Conservation (phyloP, 495 filamentous ascomycete species). For the Daldinia bambusicola region DNA sequence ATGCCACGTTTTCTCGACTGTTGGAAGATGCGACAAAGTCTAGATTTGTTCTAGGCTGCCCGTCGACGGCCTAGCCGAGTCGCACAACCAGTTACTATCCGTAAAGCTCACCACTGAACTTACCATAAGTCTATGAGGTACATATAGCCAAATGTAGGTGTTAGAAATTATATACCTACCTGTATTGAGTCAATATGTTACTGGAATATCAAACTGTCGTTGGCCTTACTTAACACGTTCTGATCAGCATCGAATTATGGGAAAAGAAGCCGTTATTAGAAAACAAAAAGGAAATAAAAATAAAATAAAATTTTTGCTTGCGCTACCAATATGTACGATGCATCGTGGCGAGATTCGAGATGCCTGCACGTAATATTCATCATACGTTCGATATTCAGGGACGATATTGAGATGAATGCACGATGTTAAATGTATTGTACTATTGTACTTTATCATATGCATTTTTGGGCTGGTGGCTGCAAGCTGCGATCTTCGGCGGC, state of each 20-base stretch:
- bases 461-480: conserved; percentile 11
- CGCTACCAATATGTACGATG: neutral
- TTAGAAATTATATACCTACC: neutral
- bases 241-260: neutral
- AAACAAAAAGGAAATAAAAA: too few species aligned
- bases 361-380: conserved; percentile 20
- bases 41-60: conserved; percentile 22
- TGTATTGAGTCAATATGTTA: too few species aligned
- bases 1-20: conserved; percentile 39
- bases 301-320: neutral
- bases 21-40: conserved; percentile 8
- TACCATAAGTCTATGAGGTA: neutral
- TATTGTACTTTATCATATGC: neutral
- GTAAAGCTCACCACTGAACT: neutral
- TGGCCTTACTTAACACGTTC: neutral
- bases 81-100: conserved; percentile 29
- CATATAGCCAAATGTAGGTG: too few species aligned
- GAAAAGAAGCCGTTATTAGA: neutral
- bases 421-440: neutral
- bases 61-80: conserved; percentile 16
- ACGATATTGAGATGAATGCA: conserved; percentile 25
- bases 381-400: conserved; percentile 37
- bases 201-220: neutral
- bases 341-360: neutral
- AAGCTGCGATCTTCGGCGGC: conserved; percentile 45